These are phyloP conservation scores for Rhynchospora pubera DNA, from an alignment of 176 grass and related monocot genomes.

Conservation along the genomic window DNA sequence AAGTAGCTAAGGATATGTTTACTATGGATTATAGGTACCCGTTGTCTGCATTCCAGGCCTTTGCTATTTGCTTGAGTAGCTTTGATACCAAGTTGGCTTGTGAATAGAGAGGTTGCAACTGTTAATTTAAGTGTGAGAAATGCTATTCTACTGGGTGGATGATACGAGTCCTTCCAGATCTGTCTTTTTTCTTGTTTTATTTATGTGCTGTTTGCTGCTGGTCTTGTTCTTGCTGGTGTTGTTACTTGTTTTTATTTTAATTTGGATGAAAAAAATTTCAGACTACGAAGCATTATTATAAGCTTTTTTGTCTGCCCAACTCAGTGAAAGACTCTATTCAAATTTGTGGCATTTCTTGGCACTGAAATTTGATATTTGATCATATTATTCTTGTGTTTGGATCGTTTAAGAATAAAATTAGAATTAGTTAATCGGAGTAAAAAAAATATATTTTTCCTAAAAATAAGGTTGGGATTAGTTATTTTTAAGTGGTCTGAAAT, in stretches of 20 bases:
- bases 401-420: too few relatives aligned
- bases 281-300: slow-evolving; percentile 20
- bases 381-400: neutral
- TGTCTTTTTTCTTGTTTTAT: slow-evolving; percentile 4
- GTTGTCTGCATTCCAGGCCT: slow-evolving; percentile 83
- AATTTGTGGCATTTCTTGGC: neutral
- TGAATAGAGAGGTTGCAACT: slow-evolving; percentile 58
- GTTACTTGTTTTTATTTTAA: slow-evolving; percentile 6
- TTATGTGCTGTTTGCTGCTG: neutral
- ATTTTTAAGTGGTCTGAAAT: too few relatives aligned
- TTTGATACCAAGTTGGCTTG: slow-evolving; percentile 98
- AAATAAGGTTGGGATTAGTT: too few relatives aligned
- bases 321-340: neutral
- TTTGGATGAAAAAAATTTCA: slow-evolving; percentile 16
- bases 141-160: neutral
- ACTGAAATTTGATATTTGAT: neutral
- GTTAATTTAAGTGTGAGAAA: neutral
- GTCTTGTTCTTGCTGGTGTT: neutral
- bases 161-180: neutral
- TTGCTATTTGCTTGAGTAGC: slow-evolving; percentile 93
- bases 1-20: slow-evolving; percentile 95
- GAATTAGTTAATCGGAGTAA: too few relatives aligned
- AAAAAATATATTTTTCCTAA: too few relatives aligned
- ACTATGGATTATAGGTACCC: slow-evolving; percentile 98
- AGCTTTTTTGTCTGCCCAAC: slow-evolving; percentile 7